A percentile compares a stretch with the other conserved stretches of the same genome.
Evolutionary conservation across 805 yeast genomes (phyloP).

Genomic region (Cyberlindnera meyerae): DNA sequence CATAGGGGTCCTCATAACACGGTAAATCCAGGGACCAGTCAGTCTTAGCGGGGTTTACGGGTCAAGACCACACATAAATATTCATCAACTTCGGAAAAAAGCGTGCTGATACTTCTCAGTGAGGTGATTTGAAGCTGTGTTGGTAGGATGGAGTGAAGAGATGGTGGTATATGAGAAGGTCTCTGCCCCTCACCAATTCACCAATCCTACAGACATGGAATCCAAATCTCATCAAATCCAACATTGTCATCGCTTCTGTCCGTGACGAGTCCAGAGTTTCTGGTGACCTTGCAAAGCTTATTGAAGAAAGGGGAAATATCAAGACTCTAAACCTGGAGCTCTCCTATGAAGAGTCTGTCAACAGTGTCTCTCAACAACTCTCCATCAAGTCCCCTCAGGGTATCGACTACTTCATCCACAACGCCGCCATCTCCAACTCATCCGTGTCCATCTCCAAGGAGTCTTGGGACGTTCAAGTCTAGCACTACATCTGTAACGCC

Average conservation of each 20-base stretch:
- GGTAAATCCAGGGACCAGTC: no score
- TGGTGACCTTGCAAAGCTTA: constrained; percentile 1
- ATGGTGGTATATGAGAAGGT: no score
- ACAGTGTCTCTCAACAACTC: constrained; percentile 5
- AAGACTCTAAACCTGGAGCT: constrained; percentile 10
- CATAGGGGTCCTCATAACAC: no score
- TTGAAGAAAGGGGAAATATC: constrained; percentile 1
- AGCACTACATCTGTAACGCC: constrained; percentile 21
- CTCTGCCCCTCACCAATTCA: no score
- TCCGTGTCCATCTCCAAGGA: neutral
- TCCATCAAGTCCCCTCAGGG: constrained; percentile 7
- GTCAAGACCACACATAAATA: no score
- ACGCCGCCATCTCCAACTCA: constrained; percentile 12
- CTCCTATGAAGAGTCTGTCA: constrained; percentile 6
- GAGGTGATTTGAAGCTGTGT: no score
- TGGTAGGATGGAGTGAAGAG: no score
- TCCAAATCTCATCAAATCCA: no score
- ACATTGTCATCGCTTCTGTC: constrained; percentile 3
- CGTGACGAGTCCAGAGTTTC: neutral
- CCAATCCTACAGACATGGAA: no score
- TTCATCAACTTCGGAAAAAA: no score
- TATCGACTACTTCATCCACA: constrained; percentile 10
- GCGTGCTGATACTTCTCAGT: no score
- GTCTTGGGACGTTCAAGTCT: constrained; percentile 1
- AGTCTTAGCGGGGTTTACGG: no score